phyloP scores from a whole-genome alignment of 768 basidiomycete species.

The Suillus ampliporus region DNA sequence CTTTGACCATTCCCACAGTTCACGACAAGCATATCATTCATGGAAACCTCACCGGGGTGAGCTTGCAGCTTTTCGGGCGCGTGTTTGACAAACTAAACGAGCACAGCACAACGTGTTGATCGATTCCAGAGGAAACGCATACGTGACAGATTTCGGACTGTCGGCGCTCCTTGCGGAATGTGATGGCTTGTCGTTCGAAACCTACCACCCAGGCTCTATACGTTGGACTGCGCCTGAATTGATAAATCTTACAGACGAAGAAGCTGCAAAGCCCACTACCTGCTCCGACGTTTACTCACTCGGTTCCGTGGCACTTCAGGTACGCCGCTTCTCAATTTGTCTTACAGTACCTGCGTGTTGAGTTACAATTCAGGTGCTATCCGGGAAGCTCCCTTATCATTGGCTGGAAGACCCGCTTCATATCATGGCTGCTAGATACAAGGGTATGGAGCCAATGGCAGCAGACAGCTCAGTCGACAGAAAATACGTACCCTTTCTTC shows the following conservation, averaged over 20 bases:
- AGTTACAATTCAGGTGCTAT: constrained; percentile 11
- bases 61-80: background rate
- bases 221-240: constrained; percentile 19
- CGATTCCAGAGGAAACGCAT: background rate
- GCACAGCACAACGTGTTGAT: constrained; percentile 17
- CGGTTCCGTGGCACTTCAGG: constrained; percentile 13
- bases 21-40: constrained; percentile 12
- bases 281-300: constrained; percentile 15
- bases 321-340: background rate
- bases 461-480: background rate
- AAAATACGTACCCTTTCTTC: background rate
- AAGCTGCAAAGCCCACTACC: constrained; percentile 1
- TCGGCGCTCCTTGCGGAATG: constrained; percentile 11
- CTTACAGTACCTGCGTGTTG: background rate
- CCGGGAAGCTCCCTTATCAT: constrained; percentile 15
- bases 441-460: background rate
- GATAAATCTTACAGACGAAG: background rate
- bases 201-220: constrained; percentile 7
- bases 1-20: constrained; percentile 4
- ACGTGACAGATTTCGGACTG: constrained; percentile 13
- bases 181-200: background rate
- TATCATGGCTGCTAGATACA: constrained; percentile 6
- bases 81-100: background rate
- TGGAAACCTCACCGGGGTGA: constrained; percentile 15
- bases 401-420: constrained; percentile 4